Evolutionary conservation across 2,329 filamentous ascomycete species (phyloP), one percentile per base, ranked within the genome.

Genomic region (Camillea tinctor): DNA sequence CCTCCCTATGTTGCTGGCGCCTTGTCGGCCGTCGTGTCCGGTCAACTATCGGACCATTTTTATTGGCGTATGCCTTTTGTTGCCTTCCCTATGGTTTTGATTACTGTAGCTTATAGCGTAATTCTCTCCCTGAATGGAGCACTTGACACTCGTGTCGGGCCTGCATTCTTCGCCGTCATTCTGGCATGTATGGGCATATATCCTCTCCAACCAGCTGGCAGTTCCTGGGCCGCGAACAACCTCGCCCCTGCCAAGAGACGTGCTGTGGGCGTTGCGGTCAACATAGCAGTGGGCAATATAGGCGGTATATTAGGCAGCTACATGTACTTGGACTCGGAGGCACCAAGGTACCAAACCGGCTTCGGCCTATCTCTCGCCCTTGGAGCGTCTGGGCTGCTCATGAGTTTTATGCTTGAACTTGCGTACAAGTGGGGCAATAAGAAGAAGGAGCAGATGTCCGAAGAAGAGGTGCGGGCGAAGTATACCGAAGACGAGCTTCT

Each of bases 141-240:
- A 20, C 60, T 74, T 22, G 79, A 80, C 56, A 72, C 81, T 19
- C 75, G 72, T 0, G 64, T 76, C 0, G 76, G 76, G 11, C 36
- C 36, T 17, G 36, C 36, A 56, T 80, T 79, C 61, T 79, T 80
- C 54, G 77, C 74, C 0, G 74, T 81, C 26, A 77, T 75, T 48
- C 65, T 82, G 4, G 75, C 79, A 0, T 79, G 68, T 30, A 60
- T 69, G 3, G 72, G 71, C 49, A 75, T 79, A 68, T 79, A 79
- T 53, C 77, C 77, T 0, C 78, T 79, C 51, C 72, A 76, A 1
- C 77, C 77, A 0, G 77, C 71, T 1, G 73, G 73, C 21, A 78
- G 75, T 36, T 73, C 77, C 0, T 80, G 78, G 78, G 77, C 74
- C 40, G 71, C 76, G 0, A 72, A 70, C 58, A 80, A 80, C 56